A percentile compares a stretch with the other conserved stretches of the same genome.
phyloP scores from a whole-genome alignment of 2,329 filamentous ascomycete species.

The Hypomyces perniciosus region DNA sequence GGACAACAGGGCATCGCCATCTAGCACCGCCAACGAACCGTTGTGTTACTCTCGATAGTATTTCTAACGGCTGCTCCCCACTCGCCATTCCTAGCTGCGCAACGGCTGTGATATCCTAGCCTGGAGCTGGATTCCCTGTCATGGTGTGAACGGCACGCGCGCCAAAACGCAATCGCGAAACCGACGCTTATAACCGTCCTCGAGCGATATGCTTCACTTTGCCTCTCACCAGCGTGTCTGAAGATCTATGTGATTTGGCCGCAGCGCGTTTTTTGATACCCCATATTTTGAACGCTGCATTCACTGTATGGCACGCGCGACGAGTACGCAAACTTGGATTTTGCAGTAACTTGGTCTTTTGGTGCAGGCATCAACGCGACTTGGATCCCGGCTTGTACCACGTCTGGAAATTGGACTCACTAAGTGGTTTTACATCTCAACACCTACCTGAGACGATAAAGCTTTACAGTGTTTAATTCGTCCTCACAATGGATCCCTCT shows the following conservation, averaged over 20 bases:
- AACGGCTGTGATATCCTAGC: neutral
- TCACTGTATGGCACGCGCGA: neutral
- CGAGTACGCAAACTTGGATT: constrained; percentile 1
- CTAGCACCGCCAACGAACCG: constrained; percentile 1
- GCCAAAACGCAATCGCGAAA: neutral
- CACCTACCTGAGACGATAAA: neutral
- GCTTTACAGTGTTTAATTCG: neutral
- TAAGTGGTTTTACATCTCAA: neutral
- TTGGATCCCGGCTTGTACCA: too few relatives aligned
- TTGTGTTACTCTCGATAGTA: neutral
- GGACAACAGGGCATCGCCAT: constrained; percentile 3
- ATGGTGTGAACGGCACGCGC: neutral
- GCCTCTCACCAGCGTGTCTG: neutral
- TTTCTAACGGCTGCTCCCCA: neutral
- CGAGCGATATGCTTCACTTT: constrained; percentile 5
- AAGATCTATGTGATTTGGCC: neutral
- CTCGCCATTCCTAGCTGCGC: neutral
- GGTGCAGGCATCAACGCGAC: constrained; percentile 9
- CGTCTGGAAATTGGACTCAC: too few relatives aligned
- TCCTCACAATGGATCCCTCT: constrained; percentile 26
- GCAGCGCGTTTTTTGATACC: neutral
- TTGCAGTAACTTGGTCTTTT: constrained; percentile 1
- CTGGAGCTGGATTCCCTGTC: constrained; percentile 5
- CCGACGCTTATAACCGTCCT: constrained; percentile 6
- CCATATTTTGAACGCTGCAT: neutral